phyloP scores from a whole-genome alignment of 805 yeast genomes.

The Spathaspora sp. region DNA sequence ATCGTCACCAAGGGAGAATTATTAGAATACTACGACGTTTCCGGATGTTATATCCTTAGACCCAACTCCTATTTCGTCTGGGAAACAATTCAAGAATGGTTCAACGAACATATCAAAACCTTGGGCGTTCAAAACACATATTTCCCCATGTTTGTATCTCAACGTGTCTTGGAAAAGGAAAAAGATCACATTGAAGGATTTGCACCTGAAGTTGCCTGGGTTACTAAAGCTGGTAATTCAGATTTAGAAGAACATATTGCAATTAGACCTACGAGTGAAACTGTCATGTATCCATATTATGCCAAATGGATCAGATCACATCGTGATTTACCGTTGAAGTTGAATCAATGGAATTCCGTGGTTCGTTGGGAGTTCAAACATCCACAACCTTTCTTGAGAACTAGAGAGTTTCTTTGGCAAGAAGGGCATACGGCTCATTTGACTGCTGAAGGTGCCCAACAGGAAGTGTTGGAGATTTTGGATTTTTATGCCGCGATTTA shows the following conservation, averaged over 20 bases:
- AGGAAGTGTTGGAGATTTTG: conserved; percentile 82
- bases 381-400: conserved; percentile 98
- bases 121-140: conserved; percentile 93
- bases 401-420: conserved; percentile 99
- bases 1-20: conserved; percentile 94
- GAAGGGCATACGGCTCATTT: conserved; percentile 99
- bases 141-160: conserved; percentile 98
- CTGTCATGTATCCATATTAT: conserved; percentile 99
- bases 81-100: conserved; percentile 91
- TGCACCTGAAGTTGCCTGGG: conserved; percentile 99
- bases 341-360: conserved; percentile 99
- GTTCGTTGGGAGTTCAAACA: conserved; percentile 99
- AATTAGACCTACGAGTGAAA: conserved; percentile 98
- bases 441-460: conserved; percentile 73
- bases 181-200: conserved; percentile 98
- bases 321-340: conserved; percentile 92
- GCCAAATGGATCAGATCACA: conserved; percentile 98
- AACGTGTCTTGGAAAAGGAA: conserved; percentile 90
- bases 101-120: conserved; percentile 74
- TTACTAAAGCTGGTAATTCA: conserved; percentile 89
- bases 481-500: conserved; percentile 83
- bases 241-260: conserved; percentile 98
- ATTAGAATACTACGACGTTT: conserved; percentile 97
- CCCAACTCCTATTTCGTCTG: conserved; percentile 93
- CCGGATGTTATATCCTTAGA: conserved; percentile 97